Evolutionary conservation across 805 yeast genomes (phyloP).

Genomic region (Wickerhamiella dianesei): DNA sequence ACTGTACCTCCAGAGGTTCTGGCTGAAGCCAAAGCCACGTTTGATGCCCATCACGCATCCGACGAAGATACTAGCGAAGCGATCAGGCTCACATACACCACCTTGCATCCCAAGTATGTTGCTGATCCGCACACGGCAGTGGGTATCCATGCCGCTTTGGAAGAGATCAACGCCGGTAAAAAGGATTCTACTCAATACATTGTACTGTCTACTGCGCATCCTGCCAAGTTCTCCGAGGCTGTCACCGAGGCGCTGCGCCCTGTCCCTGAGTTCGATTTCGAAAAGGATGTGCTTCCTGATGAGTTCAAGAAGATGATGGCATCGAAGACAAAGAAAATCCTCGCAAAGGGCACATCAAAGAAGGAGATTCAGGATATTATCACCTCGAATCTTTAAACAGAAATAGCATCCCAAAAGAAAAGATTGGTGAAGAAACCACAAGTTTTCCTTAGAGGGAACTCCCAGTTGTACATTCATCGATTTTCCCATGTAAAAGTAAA

Average conservation of each 20-base stretch:
- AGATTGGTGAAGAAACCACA: no score
- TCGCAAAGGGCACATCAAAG: conserved; percentile 22
- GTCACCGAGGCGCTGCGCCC: conserved; percentile 65
- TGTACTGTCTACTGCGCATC: conserved; percentile 94
- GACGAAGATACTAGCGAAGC: conserved; percentile 69
- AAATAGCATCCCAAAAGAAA: no score
- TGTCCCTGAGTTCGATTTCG: conserved; percentile 68
- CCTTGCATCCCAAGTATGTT: conserved; percentile 52
- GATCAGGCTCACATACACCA: conserved; percentile 52
- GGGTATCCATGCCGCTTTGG: conserved; percentile 69
- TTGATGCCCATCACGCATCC: conserved; percentile 67
- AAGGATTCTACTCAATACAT: conserved; percentile 32
- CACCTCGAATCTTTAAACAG: conserved; percentile 47
- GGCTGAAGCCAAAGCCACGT: conserved; percentile 49
- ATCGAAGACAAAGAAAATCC: conserved; percentile 64
- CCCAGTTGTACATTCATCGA: no score
- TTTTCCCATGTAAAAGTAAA: no score
- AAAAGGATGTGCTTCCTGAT: conserved; percentile 74
- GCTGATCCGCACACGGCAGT: conserved; percentile 96
- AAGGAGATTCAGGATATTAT: conserved; percentile 57
- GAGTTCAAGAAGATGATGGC: conserved; percentile 62
- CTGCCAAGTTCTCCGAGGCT: conserved; percentile 96
- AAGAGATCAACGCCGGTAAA: conserved; percentile 32
- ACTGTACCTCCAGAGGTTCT: conserved; percentile 52
- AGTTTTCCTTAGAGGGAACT: no score